Evolutionary conservation across 306 rosid species (phyloP).

Genomic region (Nissolia schottii): DNA sequence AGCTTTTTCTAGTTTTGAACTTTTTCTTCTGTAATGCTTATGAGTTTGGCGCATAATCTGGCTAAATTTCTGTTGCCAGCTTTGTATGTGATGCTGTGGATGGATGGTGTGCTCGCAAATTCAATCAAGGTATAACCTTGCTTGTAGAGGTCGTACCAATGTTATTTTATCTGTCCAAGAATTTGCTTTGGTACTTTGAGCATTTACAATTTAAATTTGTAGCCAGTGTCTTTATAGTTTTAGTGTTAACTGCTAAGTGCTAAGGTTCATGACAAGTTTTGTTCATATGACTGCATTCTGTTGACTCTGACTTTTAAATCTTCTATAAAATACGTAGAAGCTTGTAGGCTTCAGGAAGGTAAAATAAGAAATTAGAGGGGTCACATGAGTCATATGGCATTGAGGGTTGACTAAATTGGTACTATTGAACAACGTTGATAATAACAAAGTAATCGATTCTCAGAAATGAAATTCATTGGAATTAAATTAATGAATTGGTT

Average conservation of each 20-base stretch:
- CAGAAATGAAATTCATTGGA: no score
- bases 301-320: neutral
- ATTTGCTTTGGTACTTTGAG: constrained; percentile 4
- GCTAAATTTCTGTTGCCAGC: constrained; percentile 48
- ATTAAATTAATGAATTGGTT: no score
- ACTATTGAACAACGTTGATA: neutral
- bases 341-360: neutral
- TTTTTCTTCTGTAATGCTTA: neutral
- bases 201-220: neutral
- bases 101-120: constrained; percentile 99
- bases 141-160: neutral
- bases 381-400: constrained; percentile 11
- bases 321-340: neutral
- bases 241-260: constrained; percentile 15
- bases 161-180: neutral
- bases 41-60: constrained; percentile 19
- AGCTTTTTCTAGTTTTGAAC: constrained; percentile 7
- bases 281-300: constrained; percentile 9
- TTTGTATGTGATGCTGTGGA: constrained; percentile 94
- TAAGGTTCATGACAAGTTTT: neutral
- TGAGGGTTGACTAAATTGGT: constrained; percentile 13
- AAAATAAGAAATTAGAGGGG: constrained; percentile 5
- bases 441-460: no score
- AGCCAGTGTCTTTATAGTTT: neutral
- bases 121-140: constrained; percentile 76